phyloP scores from a whole-genome alignment of 2,329 filamentous ascomycete genomes.

The Xylariaceae sp. region DNA sequence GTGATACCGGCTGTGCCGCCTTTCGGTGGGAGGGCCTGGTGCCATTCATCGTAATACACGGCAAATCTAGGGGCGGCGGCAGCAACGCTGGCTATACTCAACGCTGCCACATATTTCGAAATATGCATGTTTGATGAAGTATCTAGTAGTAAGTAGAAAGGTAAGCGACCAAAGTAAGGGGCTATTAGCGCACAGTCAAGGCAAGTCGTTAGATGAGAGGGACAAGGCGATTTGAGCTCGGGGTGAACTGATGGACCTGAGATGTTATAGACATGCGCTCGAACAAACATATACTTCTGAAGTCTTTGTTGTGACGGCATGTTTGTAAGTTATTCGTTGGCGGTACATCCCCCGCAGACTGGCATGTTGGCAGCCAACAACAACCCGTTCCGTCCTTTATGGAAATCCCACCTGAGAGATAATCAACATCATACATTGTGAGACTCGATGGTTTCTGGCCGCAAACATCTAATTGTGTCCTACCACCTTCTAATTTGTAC shows the following conservation, averaged over 20 bases:
- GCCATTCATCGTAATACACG: constrained; percentile 42
- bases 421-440: constrained; percentile 6
- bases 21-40: constrained; percentile 29
- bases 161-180: background rate
- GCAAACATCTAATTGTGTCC: background rate
- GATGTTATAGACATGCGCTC: background rate
- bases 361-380: background rate
- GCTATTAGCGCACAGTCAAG: background rate
- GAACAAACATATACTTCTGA: background rate
- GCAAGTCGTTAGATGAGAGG: background rate
- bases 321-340: background rate
- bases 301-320: background rate
- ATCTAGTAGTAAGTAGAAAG: background rate
- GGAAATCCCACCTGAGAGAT: background rate
- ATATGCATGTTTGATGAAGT: constrained; percentile 32
- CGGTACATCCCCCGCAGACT: background rate
- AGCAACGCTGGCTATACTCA: constrained; percentile 24
- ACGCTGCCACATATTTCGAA: constrained; percentile 23
- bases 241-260: background rate
- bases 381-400: background rate
- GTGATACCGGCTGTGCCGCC: constrained; percentile 37
- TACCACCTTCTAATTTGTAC: constrained; percentile 5
- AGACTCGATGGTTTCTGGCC: constrained; percentile 6
- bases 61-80: constrained; percentile 33
- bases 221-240: background rate